Percentiles rank a stretch among this genome's conserved stretches.
Conservation (phyloP, 208 protist species). For the Spongospora subterranea region DNA sequence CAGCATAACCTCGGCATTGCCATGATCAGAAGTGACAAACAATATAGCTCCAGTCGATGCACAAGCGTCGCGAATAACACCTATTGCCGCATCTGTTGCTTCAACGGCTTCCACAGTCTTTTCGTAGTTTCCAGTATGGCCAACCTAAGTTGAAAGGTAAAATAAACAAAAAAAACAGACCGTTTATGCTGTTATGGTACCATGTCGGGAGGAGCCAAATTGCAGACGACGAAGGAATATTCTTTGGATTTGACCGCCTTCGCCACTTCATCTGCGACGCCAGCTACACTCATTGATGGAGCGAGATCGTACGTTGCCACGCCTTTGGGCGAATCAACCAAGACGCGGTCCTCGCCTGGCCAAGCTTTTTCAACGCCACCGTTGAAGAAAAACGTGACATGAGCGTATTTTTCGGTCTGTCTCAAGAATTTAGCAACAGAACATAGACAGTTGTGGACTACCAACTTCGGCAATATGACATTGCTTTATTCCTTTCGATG, state of each 20-base stretch:
- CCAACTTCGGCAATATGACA: slow-evolving; percentile 69
- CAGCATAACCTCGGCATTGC: slow-evolving; percentile 77
- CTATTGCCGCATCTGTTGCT: slow-evolving; percentile 65
- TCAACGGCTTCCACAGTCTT: slow-evolving; percentile 44
- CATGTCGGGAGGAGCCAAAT: slow-evolving; percentile 78
- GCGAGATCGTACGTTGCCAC: slow-evolving; percentile 72
- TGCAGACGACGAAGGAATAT: slow-evolving; percentile 73
- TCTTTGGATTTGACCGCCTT: slow-evolving; percentile 62
- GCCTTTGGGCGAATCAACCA: slow-evolving; percentile 72
- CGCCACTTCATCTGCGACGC: slow-evolving; percentile 68
- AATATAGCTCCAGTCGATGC: slow-evolving; percentile 64
- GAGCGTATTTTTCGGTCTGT: slow-evolving; percentile 72
- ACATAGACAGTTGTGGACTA: not conserved
- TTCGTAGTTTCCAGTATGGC: slow-evolving; percentile 75
- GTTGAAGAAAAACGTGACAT: slow-evolving; percentile 81
- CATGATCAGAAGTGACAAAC: slow-evolving; percentile 77
- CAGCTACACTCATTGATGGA: slow-evolving; percentile 72
- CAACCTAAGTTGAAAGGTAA: slow-evolving; percentile 2
- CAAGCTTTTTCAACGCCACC: slow-evolving; percentile 68
- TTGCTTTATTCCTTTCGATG: slow-evolving; percentile 62
- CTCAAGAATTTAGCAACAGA: slow-evolving; percentile 49
- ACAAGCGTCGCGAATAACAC: slow-evolving; percentile 67
- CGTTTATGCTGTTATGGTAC: slow-evolving; percentile 68
- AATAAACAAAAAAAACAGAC: not conserved
- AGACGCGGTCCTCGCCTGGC: slow-evolving; percentile 66